Percentiles rank a stretch among this genome's conserved stretches.
Evolutionary conservation across 2,329 filamentous ascomycete species (phyloP).

Genomic region (Sclerotinia nivalis): DNA sequence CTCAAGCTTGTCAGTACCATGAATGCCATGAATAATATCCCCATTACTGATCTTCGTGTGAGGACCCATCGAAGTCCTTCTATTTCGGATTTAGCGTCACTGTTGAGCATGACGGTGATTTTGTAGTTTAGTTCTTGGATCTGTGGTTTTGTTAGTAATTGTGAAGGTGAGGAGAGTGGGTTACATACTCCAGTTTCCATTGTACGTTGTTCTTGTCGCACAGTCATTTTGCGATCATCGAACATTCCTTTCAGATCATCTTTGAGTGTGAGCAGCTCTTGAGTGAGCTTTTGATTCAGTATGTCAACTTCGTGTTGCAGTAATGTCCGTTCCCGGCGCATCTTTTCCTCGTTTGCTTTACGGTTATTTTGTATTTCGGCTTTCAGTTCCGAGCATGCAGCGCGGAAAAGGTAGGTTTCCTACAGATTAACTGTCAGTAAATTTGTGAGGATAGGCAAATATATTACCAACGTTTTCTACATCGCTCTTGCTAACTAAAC

Average conservation of each 20-base stretch:
- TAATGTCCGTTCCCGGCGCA: conserved; percentile 78
- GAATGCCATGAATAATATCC: conserved; percentile 66
- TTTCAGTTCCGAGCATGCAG: conserved; percentile 87
- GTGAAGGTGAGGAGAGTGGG: background rate
- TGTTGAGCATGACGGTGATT: conserved; percentile 86
- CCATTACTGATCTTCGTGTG: conserved; percentile 62
- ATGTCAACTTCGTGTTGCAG: conserved; percentile 97
- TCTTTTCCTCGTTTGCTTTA: conserved; percentile 74
- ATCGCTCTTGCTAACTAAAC: conserved; percentile 84
- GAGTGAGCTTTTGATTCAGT: conserved; percentile 76
- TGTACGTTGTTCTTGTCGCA: conserved; percentile 81
- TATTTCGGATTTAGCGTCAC: conserved; percentile 87
- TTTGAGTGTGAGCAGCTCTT: conserved; percentile 78
- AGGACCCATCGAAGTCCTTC: conserved; percentile 88
- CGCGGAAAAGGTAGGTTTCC: conserved; percentile 90
- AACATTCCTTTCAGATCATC: conserved; percentile 96
- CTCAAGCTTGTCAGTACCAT: conserved; percentile 60
- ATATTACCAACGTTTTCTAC: conserved; percentile 68
- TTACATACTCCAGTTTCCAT: conserved; percentile 73
- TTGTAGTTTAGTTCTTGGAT: conserved; percentile 96
- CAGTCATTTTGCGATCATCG: conserved; percentile 91
- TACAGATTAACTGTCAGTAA: conserved; percentile 34
- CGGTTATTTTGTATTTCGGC: conserved; percentile 82
- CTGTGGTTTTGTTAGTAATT: conserved; percentile 43
- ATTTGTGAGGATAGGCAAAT: background rate